phyloP scores from a whole-genome alignment of 1,284 basidiomycete species.

The Fistulinella cinereoalba region DNA sequence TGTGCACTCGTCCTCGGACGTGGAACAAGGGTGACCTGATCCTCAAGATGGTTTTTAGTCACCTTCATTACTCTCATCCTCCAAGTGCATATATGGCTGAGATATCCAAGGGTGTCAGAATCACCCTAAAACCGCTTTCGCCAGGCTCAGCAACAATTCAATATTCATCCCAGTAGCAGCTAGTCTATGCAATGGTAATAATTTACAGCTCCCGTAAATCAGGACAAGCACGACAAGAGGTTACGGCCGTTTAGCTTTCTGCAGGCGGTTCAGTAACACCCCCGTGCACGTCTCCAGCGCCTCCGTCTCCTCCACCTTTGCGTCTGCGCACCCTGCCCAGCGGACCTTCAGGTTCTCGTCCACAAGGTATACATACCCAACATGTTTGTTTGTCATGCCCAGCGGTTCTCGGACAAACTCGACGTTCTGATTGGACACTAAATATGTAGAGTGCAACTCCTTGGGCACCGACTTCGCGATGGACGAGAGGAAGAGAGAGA shows the following conservation, averaged over 20 bases:
- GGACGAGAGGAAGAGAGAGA: conserved; percentile 77
- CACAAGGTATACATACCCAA: conserved; percentile 92
- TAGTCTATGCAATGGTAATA: too few species aligned
- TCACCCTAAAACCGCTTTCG: too few species aligned
- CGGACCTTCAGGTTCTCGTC: conserved; percentile 83
- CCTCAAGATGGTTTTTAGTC: too few species aligned
- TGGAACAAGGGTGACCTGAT: too few species aligned
- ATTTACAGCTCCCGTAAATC: too few species aligned
- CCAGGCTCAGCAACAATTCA: too few species aligned
- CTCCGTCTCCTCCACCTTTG: conserved; percentile 69
- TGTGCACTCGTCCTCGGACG: too few species aligned
- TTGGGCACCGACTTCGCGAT: conserved; percentile 67
- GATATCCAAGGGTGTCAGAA: too few species aligned
- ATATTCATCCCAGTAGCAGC: too few species aligned
- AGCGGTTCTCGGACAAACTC: conserved; percentile 79
- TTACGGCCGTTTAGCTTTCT: conserved; percentile 34
- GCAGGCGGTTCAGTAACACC: conserved; percentile 64
- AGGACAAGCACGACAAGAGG: too few species aligned
- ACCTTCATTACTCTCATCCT: too few species aligned
- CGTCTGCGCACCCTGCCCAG: conserved; percentile 91
- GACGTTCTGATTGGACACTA: conserved; percentile 79
- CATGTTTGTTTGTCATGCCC: conserved; percentile 86
- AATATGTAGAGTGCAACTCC: conserved; percentile 71
- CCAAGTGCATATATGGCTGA: too few species aligned
- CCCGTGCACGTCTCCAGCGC: conserved; percentile 73